A percentile compares a stretch with the other conserved stretches of the same genome.
Conservation (phyloP, 2,329 filamentous ascomycete genomes). For the Claviceps sp. region DNA sequence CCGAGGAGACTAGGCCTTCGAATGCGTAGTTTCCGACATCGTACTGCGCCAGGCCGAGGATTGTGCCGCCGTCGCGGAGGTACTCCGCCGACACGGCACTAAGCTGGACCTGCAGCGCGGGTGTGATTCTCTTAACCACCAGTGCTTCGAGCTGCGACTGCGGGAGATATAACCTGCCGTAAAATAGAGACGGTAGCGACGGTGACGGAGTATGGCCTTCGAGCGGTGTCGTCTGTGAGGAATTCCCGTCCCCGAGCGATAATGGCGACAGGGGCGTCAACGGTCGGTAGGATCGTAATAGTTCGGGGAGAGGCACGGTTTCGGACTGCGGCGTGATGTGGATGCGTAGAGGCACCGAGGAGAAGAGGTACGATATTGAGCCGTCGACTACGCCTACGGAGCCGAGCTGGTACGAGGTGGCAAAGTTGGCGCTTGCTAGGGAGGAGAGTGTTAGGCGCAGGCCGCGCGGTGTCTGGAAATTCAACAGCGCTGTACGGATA, state of each 20-base stretch:
- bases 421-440: constrained; percentile 83
- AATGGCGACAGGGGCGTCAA: constrained; percentile 45
- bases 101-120: constrained; percentile 66
- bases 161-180: constrained; percentile 70
- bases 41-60: constrained; percentile 62
- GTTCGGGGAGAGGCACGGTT: constrained; percentile 58
- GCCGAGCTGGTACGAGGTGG: constrained; percentile 83
- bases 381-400: constrained; percentile 87
- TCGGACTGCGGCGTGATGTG: constrained; percentile 56
- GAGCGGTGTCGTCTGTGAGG: neutral
- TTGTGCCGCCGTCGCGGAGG: constrained; percentile 61
- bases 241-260: neutral
- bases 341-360: constrained; percentile 61
- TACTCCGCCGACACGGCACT: constrained; percentile 62
- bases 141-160: constrained; percentile 77
- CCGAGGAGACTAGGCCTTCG: constrained; percentile 84
- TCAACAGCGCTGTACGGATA: constrained; percentile 55
- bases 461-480: constrained; percentile 76
- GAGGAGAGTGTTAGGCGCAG: constrained; percentile 80
- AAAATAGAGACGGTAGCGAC: constrained; percentile 47
- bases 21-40: constrained; percentile 78
- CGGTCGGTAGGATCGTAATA: constrained; percentile 73
- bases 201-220: constrained; percentile 12
- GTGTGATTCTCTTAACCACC: constrained; percentile 64
- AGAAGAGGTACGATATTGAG: constrained; percentile 94